These are phyloP conservation scores for Inga oerstediana DNA, from an alignment of 306 rosid species.

Conservation along the genomic window DNA sequence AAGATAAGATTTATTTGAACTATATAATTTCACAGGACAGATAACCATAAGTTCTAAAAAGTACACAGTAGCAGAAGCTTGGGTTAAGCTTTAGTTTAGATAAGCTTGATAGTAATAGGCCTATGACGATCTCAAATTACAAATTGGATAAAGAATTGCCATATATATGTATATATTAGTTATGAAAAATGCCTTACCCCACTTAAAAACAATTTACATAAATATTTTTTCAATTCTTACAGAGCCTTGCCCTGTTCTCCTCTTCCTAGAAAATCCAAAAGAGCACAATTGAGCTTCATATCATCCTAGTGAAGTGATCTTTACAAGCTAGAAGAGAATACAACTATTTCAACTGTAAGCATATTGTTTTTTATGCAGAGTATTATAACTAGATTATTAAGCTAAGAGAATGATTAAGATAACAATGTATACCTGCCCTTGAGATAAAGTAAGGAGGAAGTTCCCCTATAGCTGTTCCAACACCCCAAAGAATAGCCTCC, in stretches of 20 bases:
- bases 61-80: background rate
- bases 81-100: background rate
- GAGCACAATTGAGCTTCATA: conserved; percentile 5
- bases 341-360: conserved; percentile 9
- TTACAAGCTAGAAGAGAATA: conserved; percentile 3
- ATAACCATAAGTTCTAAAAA: background rate
- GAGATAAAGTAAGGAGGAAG: conserved; percentile 99
- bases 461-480: conserved; percentile 97
- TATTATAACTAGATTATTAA: conserved; percentile 7
- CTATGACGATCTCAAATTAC: background rate
- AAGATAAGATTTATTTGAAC: background rate
- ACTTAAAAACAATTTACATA: background rate
- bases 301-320: conserved; percentile 1
- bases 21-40: background rate
- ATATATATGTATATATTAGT: background rate
- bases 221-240: background rate
- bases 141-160: background rate
- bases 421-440: conserved; percentile 77
- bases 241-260: conserved; percentile 10
- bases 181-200: background rate
- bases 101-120: conserved; percentile 5
- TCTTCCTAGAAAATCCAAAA: conserved; percentile 11
- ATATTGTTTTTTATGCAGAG: background rate
- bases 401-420: conserved; percentile 12
- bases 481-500: conserved; percentile 96